Conservation (phyloP, 306 rosid genomes). For the Quercus cerris region DNA sequence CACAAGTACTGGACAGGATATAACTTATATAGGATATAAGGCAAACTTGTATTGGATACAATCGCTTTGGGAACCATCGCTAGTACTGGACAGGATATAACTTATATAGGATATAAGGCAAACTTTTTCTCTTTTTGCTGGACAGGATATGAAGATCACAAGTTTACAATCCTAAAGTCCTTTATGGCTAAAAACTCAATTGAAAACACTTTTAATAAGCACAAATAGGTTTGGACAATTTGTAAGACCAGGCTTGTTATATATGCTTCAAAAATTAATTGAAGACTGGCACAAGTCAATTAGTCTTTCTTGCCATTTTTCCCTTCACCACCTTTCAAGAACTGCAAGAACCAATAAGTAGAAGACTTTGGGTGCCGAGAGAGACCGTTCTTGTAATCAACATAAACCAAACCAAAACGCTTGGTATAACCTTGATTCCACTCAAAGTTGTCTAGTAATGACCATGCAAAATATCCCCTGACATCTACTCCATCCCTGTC, state of each 20-base stretch:
- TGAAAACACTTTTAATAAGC: too few relatives aligned
- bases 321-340: slow-evolving; percentile 53
- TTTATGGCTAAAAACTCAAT: too few relatives aligned
- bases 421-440: slow-evolving; percentile 95
- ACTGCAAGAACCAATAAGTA: slow-evolving; percentile 80
- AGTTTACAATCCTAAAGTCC: too few relatives aligned
- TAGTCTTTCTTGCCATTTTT: slow-evolving; percentile 59
- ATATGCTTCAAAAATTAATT: too few relatives aligned
- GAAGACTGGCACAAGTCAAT: background rate
- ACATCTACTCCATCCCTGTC: slow-evolving; percentile 85
- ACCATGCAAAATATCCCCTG: slow-evolving; percentile 95
- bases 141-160: too few relatives aligned
- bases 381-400: slow-evolving; percentile 77
- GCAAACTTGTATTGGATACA: too few relatives aligned
- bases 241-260: background rate
- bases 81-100: too few relatives aligned
- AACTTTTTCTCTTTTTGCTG: too few relatives aligned
- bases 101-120: too few relatives aligned
- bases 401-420: slow-evolving; percentile 82
- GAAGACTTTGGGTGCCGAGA: slow-evolving; percentile 91
- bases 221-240: background rate
- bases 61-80: too few relatives aligned
- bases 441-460: slow-evolving; percentile 87
- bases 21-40: too few relatives aligned
- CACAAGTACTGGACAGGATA: too few relatives aligned